phyloP scores from a whole-genome alignment of 1,284 basidiomycete genomes.

The Microbotryum lychnidis-dioicae region DNA sequence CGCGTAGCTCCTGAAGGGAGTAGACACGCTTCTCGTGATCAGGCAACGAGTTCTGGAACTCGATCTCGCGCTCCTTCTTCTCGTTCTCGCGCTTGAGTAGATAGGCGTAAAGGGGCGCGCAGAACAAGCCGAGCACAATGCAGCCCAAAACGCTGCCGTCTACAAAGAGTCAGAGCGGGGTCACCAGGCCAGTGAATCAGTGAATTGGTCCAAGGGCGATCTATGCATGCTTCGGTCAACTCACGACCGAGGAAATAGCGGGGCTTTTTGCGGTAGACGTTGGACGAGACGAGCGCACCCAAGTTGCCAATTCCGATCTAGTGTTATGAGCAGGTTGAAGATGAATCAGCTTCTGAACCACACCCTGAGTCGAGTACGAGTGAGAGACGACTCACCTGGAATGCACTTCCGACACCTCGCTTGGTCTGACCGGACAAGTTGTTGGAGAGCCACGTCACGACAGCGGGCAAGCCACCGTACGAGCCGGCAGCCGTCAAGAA shows the following conservation, averaged over 20 bases:
- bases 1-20: slow-evolving; percentile 30
- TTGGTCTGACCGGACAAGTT: slow-evolving; percentile 59
- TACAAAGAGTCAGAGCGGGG: slow-evolving; percentile 32
- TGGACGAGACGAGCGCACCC: slow-evolving; percentile 30
- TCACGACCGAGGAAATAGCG: slow-evolving; percentile 55
- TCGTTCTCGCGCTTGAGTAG: slow-evolving; percentile 53
- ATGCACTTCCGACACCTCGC: slow-evolving; percentile 43
- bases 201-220: background rate
- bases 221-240: slow-evolving; percentile 31
- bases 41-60: slow-evolving; percentile 20
- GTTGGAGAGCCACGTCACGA: slow-evolving; percentile 57
- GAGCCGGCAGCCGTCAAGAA: slow-evolving; percentile 29
- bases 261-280: slow-evolving; percentile 47
- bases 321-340: slow-evolving; percentile 44
- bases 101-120: slow-evolving; percentile 47
- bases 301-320: slow-evolving; percentile 58
- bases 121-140: slow-evolving; percentile 55
- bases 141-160: slow-evolving; percentile 62
- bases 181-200: background rate
- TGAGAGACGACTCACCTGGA: background rate
- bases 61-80: slow-evolving; percentile 35
- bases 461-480: slow-evolving; percentile 48
- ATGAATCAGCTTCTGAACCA: background rate
- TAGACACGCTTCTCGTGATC: slow-evolving; percentile 24
- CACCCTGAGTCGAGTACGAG: background rate